These are phyloP conservation scores for Gomphus bonarii DNA, from an alignment of 1,284 basidiomycete genomes.

Conservation along the genomic window DNA sequence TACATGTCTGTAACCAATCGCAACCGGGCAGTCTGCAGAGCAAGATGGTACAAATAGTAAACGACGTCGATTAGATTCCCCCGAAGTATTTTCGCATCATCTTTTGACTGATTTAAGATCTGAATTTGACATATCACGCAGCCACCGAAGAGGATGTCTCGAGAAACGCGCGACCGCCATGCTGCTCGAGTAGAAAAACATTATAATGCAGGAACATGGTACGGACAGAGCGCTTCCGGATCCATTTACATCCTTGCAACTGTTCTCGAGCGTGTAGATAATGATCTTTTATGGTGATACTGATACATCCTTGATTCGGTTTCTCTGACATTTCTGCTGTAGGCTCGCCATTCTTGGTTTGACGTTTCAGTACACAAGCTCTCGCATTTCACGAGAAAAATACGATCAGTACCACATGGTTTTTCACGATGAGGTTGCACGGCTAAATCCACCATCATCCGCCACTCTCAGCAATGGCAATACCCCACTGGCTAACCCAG, in stretches of 20 bases:
- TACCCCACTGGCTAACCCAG: constrained; percentile 44
- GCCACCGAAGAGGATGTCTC: constrained; percentile 40
- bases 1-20: constrained; percentile 9
- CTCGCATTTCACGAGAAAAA: constrained; percentile 75
- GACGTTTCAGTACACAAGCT: constrained; percentile 85
- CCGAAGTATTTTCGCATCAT: constrained; percentile 9
- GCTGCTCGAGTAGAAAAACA: constrained; percentile 65
- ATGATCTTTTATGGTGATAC: constrained; percentile 81
- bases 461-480: constrained; percentile 22
- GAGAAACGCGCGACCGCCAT: constrained; percentile 59
- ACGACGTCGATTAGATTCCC: constrained; percentile 14
- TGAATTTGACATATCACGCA: constrained; percentile 6
- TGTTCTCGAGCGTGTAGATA: constrained; percentile 82
- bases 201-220: constrained; percentile 78
- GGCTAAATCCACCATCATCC: constrained; percentile 63
- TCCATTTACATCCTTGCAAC: constrained; percentile 89
- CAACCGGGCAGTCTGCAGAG: constrained; percentile 16
- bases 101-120: background rate
- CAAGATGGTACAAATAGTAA: constrained; percentile 10
- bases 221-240: constrained; percentile 84
- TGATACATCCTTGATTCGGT: background rate
- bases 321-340: constrained; percentile 5
- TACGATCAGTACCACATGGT: constrained; percentile 78
- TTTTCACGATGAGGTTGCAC: constrained; percentile 83
- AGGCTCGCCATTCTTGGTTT: constrained; percentile 92